Percentiles rank a stretch among this genome's conserved stretches.
Conservation (phyloP, 2,329 filamentous ascomycete genomes). For the Fusarium hainanense region DNA sequence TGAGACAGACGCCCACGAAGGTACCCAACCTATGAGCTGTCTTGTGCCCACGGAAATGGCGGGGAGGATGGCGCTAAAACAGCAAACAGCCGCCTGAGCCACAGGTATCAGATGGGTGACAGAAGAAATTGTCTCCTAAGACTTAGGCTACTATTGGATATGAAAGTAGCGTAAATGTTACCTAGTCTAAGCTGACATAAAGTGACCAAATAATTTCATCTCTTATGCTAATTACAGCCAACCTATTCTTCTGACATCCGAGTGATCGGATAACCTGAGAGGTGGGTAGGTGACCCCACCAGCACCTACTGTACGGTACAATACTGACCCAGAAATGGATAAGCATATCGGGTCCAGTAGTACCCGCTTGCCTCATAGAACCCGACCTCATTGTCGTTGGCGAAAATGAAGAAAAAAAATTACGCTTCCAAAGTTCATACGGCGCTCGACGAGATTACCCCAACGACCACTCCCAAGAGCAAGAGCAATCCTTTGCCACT, state of each 20-base stretch:
- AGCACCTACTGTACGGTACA: not conserved
- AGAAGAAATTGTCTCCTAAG: not conserved
- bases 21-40: constrained; percentile 7
- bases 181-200: not conserved
- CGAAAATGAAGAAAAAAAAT: constrained; percentile 13
- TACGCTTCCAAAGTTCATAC: constrained; percentile 10
- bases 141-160: not conserved
- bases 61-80: constrained; percentile 32
- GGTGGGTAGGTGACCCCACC: constrained; percentile 27
- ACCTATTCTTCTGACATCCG: not conserved
- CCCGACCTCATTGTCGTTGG: not conserved
- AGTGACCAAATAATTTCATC: not conserved
- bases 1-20: constrained; percentile 16
- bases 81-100: constrained; percentile 11
- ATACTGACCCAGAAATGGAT: constrained; percentile 1
- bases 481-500: not conserved
- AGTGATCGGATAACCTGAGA: not conserved
- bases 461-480: not conserved
- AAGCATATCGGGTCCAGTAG: not conserved
- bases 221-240: not conserved
- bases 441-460: not conserved
- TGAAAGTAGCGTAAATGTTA: not conserved
- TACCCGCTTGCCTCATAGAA: not conserved
- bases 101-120: not conserved
- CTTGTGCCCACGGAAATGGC: constrained; percentile 29